phyloP scores from a whole-genome alignment of 257 asterid genomes.

The Ballota nigra region DNA sequence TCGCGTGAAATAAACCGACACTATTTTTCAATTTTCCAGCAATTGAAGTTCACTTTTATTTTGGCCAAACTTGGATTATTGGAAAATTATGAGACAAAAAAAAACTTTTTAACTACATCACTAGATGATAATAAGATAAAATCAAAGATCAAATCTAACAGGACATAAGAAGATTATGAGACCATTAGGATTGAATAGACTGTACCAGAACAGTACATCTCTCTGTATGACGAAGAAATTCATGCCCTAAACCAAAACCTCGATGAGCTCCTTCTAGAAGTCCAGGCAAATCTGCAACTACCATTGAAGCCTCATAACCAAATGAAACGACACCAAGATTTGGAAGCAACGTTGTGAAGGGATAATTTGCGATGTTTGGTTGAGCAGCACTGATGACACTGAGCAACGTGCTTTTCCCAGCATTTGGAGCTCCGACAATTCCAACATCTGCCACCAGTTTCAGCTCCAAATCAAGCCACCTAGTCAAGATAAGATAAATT shows the following conservation, averaged over 20 bases:
- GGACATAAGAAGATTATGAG: not conserved
- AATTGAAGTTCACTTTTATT: too few relatives aligned
- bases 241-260: slow-evolving; percentile 96
- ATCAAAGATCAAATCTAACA: not conserved
- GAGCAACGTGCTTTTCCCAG: slow-evolving; percentile 95
- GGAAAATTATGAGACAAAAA: not conserved
- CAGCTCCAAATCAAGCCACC: slow-evolving; percentile 97
- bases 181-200: slow-evolving; percentile 4
- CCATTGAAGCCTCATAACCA: slow-evolving; percentile 77
- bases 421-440: slow-evolving; percentile 94
- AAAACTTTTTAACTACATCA: not conserved
- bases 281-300: slow-evolving; percentile 96
- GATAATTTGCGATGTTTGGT: slow-evolving; percentile 89
- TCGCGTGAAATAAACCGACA: not conserved
- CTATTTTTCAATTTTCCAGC: not conserved
- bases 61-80: not conserved
- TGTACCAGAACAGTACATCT: slow-evolving; percentile 93
- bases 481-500: slow-evolving; percentile 35
- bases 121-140: not conserved
- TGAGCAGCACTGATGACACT: slow-evolving; percentile 94
- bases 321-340: slow-evolving; percentile 96
- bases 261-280: slow-evolving; percentile 96
- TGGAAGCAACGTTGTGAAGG: slow-evolving; percentile 98
- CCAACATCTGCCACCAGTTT: slow-evolving; percentile 99
- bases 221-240: slow-evolving; percentile 92